Percentiles rank a stretch among this genome's conserved stretches.
phyloP scores from a whole-genome alignment of 1,139 yeast genomes.

The Candida sp. region DNA sequence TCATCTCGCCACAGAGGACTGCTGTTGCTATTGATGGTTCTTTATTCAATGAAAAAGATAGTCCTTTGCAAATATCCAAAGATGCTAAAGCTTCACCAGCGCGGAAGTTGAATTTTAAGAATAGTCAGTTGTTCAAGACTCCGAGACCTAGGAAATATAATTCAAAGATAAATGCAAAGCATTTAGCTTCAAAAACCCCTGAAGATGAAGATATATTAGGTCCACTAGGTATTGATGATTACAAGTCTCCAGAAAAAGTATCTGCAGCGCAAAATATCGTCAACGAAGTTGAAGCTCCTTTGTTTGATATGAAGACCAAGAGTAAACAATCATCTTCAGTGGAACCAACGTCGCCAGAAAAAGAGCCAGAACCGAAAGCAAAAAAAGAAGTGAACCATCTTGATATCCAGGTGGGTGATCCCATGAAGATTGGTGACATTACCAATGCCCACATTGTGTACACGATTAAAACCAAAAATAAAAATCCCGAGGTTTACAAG shows the following conservation, averaged over 20 bases:
- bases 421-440: slow-evolving; percentile 86
- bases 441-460: slow-evolving; percentile 89
- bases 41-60: slow-evolving; percentile 33
- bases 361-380: slow-evolving; percentile 2
- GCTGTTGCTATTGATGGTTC: slow-evolving; percentile 18
- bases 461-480: slow-evolving; percentile 60
- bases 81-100: slow-evolving; percentile 25
- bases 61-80: slow-evolving; percentile 27
- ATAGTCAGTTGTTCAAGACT: slow-evolving; percentile 32
- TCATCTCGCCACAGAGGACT: slow-evolving; percentile 18
- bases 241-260: slow-evolving; percentile 4
- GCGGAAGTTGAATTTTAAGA: slow-evolving; percentile 20
- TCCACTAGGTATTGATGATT: slow-evolving; percentile 32
- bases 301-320: slow-evolving; percentile 32
- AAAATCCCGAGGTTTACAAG: slow-evolving; percentile 19
- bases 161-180: slow-evolving; percentile 19
- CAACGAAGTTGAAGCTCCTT: slow-evolving; percentile 48
- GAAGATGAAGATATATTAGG: slow-evolving; percentile 33
- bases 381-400: slow-evolving; percentile 24
- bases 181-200: slow-evolving; percentile 2
- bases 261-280: slow-evolving; percentile 12
- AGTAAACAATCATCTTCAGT: slow-evolving; percentile 2
- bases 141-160: slow-evolving; percentile 42
- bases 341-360: not conserved
- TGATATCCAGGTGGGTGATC: slow-evolving; percentile 82